A percentile compares a stretch with the other conserved stretches of the same genome.
Evolutionary conservation across 352 stramenopile species (phyloP).

Genomic region (Globisporangium spiculum): DNA sequence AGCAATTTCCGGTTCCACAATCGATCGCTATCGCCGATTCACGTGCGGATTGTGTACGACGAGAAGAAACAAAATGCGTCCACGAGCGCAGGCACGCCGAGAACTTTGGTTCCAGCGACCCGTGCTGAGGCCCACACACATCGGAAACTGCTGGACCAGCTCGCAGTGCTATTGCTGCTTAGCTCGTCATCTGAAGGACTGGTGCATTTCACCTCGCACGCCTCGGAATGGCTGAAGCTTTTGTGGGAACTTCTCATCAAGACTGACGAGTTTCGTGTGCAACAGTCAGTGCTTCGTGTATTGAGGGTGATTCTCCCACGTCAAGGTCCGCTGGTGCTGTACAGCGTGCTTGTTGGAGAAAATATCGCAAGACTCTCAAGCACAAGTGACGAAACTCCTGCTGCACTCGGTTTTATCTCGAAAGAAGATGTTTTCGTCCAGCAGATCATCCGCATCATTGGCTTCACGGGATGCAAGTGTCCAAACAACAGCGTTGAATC

Average conservation of each 20-base stretch:
- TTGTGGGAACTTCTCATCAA: constrained; percentile 45
- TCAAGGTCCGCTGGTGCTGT: constrained; percentile 28
- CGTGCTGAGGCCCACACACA: background rate
- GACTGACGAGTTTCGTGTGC: constrained; percentile 44
- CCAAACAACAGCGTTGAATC: constrained; percentile 1
- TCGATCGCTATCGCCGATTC: constrained; percentile 88
- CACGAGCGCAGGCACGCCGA: background rate
- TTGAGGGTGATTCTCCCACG: constrained; percentile 37
- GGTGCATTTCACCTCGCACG: constrained; percentile 34
- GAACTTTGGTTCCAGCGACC: background rate
- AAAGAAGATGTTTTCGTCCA: constrained; percentile 36
- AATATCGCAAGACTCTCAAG: background rate
- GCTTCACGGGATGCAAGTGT: constrained; percentile 36
- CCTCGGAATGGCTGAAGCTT: constrained; percentile 49
- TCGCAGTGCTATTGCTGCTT: constrained; percentile 42
- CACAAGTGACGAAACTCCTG: background rate
- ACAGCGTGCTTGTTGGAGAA: constrained; percentile 18
- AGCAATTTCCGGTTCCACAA: constrained; percentile 89
- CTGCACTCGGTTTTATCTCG: constrained; percentile 23
- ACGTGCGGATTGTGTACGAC: constrained; percentile 90
- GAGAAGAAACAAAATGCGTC: constrained; percentile 39
- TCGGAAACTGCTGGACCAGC: constrained; percentile 25
- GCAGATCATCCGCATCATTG: constrained; percentile 45
- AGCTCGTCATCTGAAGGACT: constrained; percentile 49
- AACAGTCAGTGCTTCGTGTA: constrained; percentile 65